Evolutionary conservation across 208 protist genomes (phyloP), one percentile per base, ranked within the genome.

Genomic region (Acanthamoeba lenticulata): DNA sequence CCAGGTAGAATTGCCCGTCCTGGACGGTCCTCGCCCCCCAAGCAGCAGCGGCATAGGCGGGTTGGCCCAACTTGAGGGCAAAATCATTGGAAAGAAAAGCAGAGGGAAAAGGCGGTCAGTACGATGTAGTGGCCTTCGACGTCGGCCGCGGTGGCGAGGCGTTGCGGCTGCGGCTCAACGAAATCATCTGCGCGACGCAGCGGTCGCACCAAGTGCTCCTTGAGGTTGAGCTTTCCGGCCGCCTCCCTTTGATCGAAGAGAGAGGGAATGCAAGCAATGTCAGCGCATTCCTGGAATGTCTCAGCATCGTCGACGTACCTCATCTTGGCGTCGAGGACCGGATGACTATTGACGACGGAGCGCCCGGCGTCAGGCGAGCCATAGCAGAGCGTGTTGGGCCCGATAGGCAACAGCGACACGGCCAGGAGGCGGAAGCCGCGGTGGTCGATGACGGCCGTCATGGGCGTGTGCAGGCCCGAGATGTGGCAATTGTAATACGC

Each of bases 401-500:
- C n/a, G 45, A 90, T 90, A 2, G 83, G 83, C 52, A 90, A 44
- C 19, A 90, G 34, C 34, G 83, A 90, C 3, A 90, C 38, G 0
- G 83, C 83, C 45, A 90, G 36, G 24, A 90, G 52, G 17, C 83
- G n/a, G 24, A 90, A 90, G 11, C 52, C 47, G 7, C 52, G 83
- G 21, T 34, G 47, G n/a, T 69, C 83, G 57, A 90, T 90, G 27
- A 90, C 36, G 11, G 52, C 57, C 2, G 38, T 90, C 83, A 90
- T 90, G 21, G 83, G 83, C 32, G 83, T 90, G 83, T 62, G 57
- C 9, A 90, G 52, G 40, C 83, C 36, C 3, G 52, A 38, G 24
- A 72, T 62, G 83, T 90, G 83, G n/a, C 47, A 90, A 24, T 90
- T 90, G 36, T 90, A 90, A 60, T 72, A 90, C 6, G 47, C 57